These are phyloP conservation scores for Lentinula boryana DNA, from an alignment of 768 basidiomycete species.

Conservation along the genomic window DNA sequence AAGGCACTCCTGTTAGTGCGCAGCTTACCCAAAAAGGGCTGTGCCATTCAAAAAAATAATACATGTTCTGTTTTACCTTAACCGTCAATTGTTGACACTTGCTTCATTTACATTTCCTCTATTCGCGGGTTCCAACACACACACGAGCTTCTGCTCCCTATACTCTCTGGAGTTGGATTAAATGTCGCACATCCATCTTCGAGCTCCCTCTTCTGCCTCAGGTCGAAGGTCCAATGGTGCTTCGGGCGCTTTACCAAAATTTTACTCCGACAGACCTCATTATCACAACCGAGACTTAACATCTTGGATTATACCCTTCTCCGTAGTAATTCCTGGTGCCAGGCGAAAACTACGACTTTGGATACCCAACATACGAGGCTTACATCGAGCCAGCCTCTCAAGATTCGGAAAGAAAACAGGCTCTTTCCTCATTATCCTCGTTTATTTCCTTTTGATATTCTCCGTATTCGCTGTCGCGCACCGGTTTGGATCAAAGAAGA, in stretches of 20 bases:
- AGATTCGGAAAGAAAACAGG: conserved; percentile 51
- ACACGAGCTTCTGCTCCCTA: background rate
- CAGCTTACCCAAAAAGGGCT: background rate
- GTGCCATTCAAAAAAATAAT: background rate
- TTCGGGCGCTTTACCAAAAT: conserved; percentile 6
- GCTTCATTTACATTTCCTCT: background rate
- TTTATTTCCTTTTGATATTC: conserved; percentile 45
- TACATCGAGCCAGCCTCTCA: conserved; percentile 36
- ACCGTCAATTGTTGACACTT: background rate
- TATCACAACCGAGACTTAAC: conserved; percentile 17
- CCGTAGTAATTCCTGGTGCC: conserved; percentile 52
- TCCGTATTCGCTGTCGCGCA: conserved; percentile 40
- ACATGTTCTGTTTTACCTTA: background rate
- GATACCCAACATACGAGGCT: conserved; percentile 45
- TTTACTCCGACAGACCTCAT: conserved; percentile 29
- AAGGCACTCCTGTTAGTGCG: background rate
- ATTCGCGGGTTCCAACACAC: background rate
- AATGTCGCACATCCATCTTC: conserved; percentile 3
- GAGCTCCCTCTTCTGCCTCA: conserved; percentile 1
- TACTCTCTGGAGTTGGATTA: background rate
- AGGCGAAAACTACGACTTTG: conserved; percentile 54
- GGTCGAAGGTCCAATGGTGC: conserved; percentile 1
- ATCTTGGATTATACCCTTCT: conserved; percentile 50
- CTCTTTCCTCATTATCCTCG: conserved; percentile 45
- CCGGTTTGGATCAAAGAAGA: conserved; percentile 34